Evolutionary conservation across 768 basidiomycete species (phyloP).

Genomic region (Lentinus brumalis): DNA sequence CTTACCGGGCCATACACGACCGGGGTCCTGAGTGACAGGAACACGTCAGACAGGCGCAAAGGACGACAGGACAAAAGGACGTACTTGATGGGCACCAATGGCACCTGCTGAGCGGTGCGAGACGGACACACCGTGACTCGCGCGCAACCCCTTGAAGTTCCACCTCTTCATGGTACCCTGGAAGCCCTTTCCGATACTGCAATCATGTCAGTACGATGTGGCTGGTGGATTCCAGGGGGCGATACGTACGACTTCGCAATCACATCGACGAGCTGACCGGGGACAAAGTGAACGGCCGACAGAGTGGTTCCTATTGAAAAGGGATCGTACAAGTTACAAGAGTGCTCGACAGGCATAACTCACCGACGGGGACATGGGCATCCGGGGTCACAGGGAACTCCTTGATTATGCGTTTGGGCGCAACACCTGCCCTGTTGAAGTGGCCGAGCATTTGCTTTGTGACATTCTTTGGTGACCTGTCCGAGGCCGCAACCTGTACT

Average conservation of each 20-base stretch:
- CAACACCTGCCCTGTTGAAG: slow-evolving; percentile 79
- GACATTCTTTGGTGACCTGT: slow-evolving; percentile 70
- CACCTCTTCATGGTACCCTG: slow-evolving; percentile 97
- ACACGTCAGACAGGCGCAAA: slow-evolving; percentile 1
- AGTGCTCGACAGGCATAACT: slow-evolving; percentile 31
- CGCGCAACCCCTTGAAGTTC: slow-evolving; percentile 88
- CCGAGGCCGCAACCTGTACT: slow-evolving; percentile 90
- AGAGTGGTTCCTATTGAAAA: slow-evolving; percentile 71
- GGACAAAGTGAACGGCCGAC: slow-evolving; percentile 93
- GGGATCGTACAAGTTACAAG: neutral
- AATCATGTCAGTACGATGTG: neutral
- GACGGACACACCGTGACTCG: slow-evolving; percentile 94
- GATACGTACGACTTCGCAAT: slow-evolving; percentile 81
- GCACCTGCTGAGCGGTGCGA: slow-evolving; percentile 93
- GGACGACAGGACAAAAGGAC: slow-evolving; percentile 19
- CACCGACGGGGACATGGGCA: slow-evolving; percentile 88
- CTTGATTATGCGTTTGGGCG: slow-evolving; percentile 80
- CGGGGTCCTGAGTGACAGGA: slow-evolving; percentile 73
- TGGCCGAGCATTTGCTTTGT: slow-evolving; percentile 86
- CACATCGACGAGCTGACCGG: slow-evolving; percentile 94
- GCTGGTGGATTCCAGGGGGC: neutral
- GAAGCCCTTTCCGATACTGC: slow-evolving; percentile 95
- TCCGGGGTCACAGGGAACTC: slow-evolving; percentile 90
- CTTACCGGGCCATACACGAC: slow-evolving; percentile 94
- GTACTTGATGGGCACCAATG: slow-evolving; percentile 92